Conservation (phyloP, 2,329 filamentous ascomycete species). For the Fusarium sp. region DNA sequence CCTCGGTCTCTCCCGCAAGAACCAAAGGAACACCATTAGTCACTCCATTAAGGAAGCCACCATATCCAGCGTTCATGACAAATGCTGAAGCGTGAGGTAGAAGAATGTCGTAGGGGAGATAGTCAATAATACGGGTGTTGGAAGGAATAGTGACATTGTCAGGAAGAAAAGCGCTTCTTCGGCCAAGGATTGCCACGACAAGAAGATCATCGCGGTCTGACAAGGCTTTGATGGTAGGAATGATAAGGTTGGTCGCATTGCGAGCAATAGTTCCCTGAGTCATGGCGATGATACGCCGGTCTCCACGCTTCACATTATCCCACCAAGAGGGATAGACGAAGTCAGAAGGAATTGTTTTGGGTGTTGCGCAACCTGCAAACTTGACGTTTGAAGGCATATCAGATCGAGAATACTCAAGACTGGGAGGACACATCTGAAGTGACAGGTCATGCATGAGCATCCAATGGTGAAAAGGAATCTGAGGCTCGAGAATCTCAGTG, state of each 20-base stretch:
- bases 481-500: conserved; percentile 31
- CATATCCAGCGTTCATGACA: conserved; percentile 63
- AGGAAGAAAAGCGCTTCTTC: conserved; percentile 42
- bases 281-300: conserved; percentile 59
- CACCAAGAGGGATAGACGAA: conserved; percentile 59
- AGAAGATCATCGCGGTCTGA: conserved; percentile 55
- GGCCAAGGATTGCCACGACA: conserved; percentile 51
- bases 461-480: conserved; percentile 47
- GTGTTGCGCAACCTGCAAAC: conserved; percentile 58
- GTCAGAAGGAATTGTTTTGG: conserved; percentile 46
- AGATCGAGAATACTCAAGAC: conserved; percentile 55
- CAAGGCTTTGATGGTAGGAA: conserved; percentile 60
- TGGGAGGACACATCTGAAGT: conserved; percentile 55
- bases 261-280: conserved; percentile 61
- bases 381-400: conserved; percentile 55
- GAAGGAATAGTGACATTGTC: conserved; percentile 49
- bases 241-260: conserved; percentile 56
- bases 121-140: conserved; percentile 61
- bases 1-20: conserved; percentile 56
- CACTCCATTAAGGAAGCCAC: conserved; percentile 60
- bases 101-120: conserved; percentile 61
- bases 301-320: conserved; percentile 53
- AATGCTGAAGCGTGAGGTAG: conserved; percentile 60
- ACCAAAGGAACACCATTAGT: conserved; percentile 62
- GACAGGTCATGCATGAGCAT: conserved; percentile 49